Evolutionary conservation across 768 basidiomycete species (phyloP).

Genomic region (Hericium rajendrae): DNA sequence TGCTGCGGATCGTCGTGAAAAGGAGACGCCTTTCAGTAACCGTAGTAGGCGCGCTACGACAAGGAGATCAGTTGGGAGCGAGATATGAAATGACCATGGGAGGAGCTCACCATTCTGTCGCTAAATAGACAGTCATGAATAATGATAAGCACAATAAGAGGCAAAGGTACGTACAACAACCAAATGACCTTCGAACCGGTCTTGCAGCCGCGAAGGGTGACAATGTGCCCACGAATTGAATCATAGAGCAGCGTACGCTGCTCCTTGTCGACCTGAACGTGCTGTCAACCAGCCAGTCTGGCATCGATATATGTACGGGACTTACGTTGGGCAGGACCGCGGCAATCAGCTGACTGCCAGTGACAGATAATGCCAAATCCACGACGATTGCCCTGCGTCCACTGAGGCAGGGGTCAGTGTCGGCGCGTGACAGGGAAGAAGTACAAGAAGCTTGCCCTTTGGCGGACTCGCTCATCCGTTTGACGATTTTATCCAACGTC

Average conservation of each 20-base stretch:
- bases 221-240: constrained; percentile 80
- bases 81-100: constrained; percentile 1
- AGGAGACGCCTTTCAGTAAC: constrained; percentile 16
- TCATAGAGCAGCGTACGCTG: constrained; percentile 77
- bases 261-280: constrained; percentile 68
- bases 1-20: background rate
- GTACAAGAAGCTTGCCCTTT: constrained; percentile 46
- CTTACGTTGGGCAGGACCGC: constrained; percentile 69
- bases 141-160: background rate
- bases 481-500: constrained; percentile 63
- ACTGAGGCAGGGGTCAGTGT: constrained; percentile 22
- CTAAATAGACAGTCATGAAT: constrained; percentile 20
- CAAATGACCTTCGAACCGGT: constrained; percentile 89
- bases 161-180: constrained; percentile 48
- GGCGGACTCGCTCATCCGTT: constrained; percentile 79
- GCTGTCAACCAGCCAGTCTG: background rate
- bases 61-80: constrained; percentile 11
- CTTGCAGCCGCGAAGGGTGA: constrained; percentile 84
- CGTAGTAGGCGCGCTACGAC: constrained; percentile 52
- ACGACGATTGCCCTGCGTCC: constrained; percentile 79
- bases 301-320: background rate
- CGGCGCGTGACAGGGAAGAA: background rate
- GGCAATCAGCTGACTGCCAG: constrained; percentile 80
- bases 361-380: constrained; percentile 73
- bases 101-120: constrained; percentile 42